A percentile compares a stretch with the other conserved stretches of the same genome.
Evolutionary conservation across 768 basidiomycete genomes (phyloP).

Genomic region (Clitopilus hobsonii): DNA sequence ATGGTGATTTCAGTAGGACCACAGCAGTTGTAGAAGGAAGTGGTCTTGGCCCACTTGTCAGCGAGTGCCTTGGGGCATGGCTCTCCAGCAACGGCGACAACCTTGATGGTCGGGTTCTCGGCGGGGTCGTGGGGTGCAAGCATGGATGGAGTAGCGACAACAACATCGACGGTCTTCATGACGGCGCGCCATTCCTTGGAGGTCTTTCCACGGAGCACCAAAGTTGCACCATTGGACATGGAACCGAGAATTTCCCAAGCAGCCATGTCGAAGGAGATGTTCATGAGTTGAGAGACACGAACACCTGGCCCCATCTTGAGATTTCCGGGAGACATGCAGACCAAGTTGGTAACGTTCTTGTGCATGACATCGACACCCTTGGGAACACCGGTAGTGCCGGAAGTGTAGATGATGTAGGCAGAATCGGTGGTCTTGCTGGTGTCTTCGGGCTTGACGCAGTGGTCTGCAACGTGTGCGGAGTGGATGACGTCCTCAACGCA

Average conservation of each 20-base stretch:
- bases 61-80: conserved; percentile 42
- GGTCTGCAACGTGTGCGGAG: conserved; percentile 14
- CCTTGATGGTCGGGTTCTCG: conserved; percentile 46
- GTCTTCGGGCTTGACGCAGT: conserved; percentile 34
- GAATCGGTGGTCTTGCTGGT: conserved; percentile 34
- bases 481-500: conserved; percentile 28
- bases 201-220: conserved; percentile 48
- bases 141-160: conserved; percentile 52
- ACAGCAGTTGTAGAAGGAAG: conserved; percentile 44
- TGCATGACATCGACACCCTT: conserved; percentile 62
- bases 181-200: conserved; percentile 44
- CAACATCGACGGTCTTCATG: conserved; percentile 44
- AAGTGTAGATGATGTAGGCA: conserved; percentile 60
- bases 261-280: conserved; percentile 65
- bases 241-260: conserved; percentile 60
- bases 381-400: conserved; percentile 56
- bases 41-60: conserved; percentile 38
- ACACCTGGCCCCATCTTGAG: conserved; percentile 52
- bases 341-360: conserved; percentile 49
- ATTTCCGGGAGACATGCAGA: conserved; percentile 46
- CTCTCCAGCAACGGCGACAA: conserved; percentile 49
- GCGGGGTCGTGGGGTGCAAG: conserved; percentile 40
- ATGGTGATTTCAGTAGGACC: conserved; percentile 56
- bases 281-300: conserved; percentile 55
- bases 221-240: conserved; percentile 46